phyloP scores from a whole-genome alignment of 805 yeast species.

The Yamadazyma sp. region DNA sequence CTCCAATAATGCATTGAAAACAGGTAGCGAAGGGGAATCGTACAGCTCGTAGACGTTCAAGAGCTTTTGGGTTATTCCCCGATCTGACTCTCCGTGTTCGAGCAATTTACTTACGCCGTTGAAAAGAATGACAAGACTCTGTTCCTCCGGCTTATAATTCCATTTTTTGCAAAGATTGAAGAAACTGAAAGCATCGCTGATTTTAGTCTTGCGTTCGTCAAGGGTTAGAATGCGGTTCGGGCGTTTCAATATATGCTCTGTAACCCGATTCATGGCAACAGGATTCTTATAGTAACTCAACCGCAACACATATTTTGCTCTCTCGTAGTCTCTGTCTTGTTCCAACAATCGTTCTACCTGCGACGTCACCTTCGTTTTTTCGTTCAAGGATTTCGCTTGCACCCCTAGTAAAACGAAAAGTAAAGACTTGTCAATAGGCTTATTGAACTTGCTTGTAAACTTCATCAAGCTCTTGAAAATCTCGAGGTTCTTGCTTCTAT shows the following conservation, averaged over 20 bases:
- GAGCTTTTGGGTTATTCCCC: slow-evolving; percentile 20
- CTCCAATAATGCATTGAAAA: slow-evolving; percentile 39
- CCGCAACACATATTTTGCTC: slow-evolving; percentile 54
- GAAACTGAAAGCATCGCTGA: slow-evolving; percentile 50
- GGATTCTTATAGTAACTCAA: slow-evolving; percentile 50
- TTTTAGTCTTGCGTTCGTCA: slow-evolving; percentile 25
- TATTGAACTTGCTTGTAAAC: slow-evolving; percentile 24
- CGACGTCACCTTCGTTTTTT: slow-evolving; percentile 54
- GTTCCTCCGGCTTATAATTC: slow-evolving; percentile 55
- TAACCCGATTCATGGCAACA: slow-evolving; percentile 64
- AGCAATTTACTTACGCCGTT: slow-evolving; percentile 34
- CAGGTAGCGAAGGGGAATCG: slow-evolving; percentile 18
- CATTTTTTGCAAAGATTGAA: slow-evolving; percentile 60
- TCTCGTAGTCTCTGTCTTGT: slow-evolving; percentile 44
- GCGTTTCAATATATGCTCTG: slow-evolving; percentile 48
- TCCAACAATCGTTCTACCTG: slow-evolving; percentile 54
- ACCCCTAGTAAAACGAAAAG: slow-evolving; percentile 58
- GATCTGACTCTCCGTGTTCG: slow-evolving; percentile 33
- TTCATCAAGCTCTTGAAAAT: slow-evolving; percentile 31
- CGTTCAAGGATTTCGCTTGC: slow-evolving; percentile 54
- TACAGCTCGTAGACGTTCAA: slow-evolving; percentile 21
- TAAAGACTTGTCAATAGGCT: slow-evolving; percentile 44
- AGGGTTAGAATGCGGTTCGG: not conserved
- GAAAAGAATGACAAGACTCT: slow-evolving; percentile 35
- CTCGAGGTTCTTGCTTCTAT: slow-evolving; percentile 19